These are phyloP conservation scores for Aspergillus sp. DNA, from an alignment of 2,329 filamentous ascomycete genomes.

Conservation along the genomic window DNA sequence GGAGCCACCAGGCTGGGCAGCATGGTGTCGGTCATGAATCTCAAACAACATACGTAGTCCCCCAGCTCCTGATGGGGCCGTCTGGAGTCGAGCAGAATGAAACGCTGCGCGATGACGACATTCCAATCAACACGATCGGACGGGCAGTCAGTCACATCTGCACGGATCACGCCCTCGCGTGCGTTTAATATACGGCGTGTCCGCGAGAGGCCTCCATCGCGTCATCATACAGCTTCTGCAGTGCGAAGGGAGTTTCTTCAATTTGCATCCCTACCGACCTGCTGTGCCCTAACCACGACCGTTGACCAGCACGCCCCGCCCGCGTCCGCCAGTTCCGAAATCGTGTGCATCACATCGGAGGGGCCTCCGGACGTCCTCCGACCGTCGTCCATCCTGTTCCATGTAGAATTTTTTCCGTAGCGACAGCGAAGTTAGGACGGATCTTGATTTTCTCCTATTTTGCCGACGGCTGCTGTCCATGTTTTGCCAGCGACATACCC, in stretches of 20 bases:
- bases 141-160: constrained; percentile 4
- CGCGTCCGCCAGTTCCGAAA: not conserved
- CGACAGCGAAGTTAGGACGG: too few species aligned
- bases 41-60: not conserved
- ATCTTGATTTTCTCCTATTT: too few species aligned
- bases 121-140: not conserved
- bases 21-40: not conserved
- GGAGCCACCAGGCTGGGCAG: too few species aligned
- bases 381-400: not conserved
- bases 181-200: not conserved
- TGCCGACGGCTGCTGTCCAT: not conserved
- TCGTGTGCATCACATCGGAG: not conserved
- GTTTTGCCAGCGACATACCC: not conserved
- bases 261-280: not conserved
- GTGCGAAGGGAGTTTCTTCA: not conserved
- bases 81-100: not conserved
- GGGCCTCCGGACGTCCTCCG: not conserved
- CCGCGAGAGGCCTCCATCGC: not conserved
- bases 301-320: not conserved
- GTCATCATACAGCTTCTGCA: not conserved
- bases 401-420: too few species aligned
- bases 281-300: not conserved
- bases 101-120: constrained; percentile 8
- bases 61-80: not conserved
- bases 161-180: constrained; percentile 8